Conservation (phyloP, 1,284 basidiomycete genomes). For the Cryptococcus hybrid region DNA sequence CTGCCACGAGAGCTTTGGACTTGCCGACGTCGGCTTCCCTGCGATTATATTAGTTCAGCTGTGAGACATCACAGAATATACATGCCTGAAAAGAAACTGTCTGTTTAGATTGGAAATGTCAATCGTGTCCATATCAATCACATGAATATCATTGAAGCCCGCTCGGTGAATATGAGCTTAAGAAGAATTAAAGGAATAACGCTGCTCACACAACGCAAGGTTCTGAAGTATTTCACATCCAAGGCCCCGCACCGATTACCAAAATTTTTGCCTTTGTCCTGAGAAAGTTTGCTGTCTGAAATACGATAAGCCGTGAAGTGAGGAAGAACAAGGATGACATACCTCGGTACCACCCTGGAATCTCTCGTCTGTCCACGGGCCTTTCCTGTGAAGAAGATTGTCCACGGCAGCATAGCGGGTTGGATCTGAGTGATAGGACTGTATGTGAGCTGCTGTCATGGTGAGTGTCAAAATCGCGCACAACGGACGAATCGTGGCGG, state of each 20-base stretch:
- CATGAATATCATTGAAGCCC: slow-evolving; percentile 97
- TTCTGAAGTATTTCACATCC: slow-evolving; percentile 95
- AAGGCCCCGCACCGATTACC: slow-evolving; percentile 93
- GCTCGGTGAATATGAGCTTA: slow-evolving; percentile 48
- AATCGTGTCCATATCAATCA: slow-evolving; percentile 99
- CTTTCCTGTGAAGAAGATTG: slow-evolving; percentile 41
- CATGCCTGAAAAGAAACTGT: slow-evolving; percentile 94
- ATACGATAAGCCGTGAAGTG: not conserved
- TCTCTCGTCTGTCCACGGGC: slow-evolving; percentile 43
- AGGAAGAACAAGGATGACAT: slow-evolving; percentile 9
- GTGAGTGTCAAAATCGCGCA: not conserved
- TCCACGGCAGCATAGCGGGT: slow-evolving; percentile 36
- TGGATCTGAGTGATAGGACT: slow-evolving; percentile 21
- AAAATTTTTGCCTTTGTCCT: slow-evolving; percentile 84
- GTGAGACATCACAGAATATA: not conserved
- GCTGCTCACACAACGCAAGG: slow-evolving; percentile 64
- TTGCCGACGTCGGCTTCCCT: slow-evolving; percentile 79
- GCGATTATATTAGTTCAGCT: slow-evolving; percentile 2
- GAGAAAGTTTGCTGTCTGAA: slow-evolving; percentile 82
- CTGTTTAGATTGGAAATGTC: slow-evolving; percentile 98
- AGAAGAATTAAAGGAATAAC: slow-evolving; percentile 18
- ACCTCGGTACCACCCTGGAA: slow-evolving; percentile 24
- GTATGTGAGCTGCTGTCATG: slow-evolving; percentile 1
- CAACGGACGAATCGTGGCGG: no score
- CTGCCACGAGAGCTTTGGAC: slow-evolving; percentile 90